Base-by-base conservation (phyloP, 1,284 basidiomycete species). In the Tilletia indica region DNA sequence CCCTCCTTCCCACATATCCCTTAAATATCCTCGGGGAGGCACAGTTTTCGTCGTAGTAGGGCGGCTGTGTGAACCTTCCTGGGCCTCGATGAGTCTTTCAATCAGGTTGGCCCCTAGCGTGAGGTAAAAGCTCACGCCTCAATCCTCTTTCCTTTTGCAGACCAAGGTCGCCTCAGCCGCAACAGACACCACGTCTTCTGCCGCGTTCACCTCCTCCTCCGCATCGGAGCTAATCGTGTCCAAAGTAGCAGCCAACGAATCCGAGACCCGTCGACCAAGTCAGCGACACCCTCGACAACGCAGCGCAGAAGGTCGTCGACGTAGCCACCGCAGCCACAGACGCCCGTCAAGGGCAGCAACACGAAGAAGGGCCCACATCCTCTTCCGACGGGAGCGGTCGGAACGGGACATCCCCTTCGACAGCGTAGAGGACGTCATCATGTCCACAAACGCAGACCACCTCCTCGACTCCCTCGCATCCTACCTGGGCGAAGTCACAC, bases 381-480 rank as follows among this genome's bases (percentile, higher is more conserved):
- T 31, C 2, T 31, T 31, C 25, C 25, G 25, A 31, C 25, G 25
- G 25, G 25, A 31, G 25, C 25, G 25, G 25, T 31, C 25, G 25
- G 25, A 54, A 54, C 51, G 25, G 16, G 69, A 39, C 11, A 34
- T 71, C 67, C 76, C 77, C 4, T 75, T 73, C 19, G 45, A 45
- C 25, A 73, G 70, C 47, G 73, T 72, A 56, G 49, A 69, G 2
- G 75, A 77, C 47, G 77, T 71, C 25, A 71, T 64, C 21, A 38
- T 47, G 3, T 71, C 72, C 12, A 12, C 56, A 5, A 58, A 58
- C 56, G 31, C 51, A 19, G 72, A 71, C 25, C 73, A 77, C 67
- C 71, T 69, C 36, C 64, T 38, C 21, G 74, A 72, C 51, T 75
- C 75, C 21, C 74, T 72, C 73, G 71, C 72, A 12, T 63, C 72